Evolutionary conservation across 805 yeast genomes (phyloP).

Genomic region (Jamesozyma hellenica): DNA sequence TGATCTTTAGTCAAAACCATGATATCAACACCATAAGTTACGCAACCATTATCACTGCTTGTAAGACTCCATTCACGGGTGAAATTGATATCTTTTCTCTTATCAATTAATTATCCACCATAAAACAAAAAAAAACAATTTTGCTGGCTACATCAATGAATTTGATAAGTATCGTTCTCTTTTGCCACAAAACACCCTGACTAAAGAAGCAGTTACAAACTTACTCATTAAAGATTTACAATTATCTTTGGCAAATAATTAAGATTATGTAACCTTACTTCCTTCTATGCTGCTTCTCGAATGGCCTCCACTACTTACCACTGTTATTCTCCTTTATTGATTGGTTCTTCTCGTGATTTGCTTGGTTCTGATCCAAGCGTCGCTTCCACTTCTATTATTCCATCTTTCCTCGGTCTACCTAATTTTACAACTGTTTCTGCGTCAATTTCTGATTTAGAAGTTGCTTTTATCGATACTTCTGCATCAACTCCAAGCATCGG

Average conservation of each 20-base stretch:
- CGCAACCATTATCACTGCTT: not conserved
- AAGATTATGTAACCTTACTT: not conserved
- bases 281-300: constrained; percentile 1
- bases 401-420: not conserved
- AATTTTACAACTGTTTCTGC: not conserved
- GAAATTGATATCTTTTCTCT: not conserved
- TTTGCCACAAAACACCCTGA: not conserved
- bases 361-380: not conserved
- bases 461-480: not conserved
- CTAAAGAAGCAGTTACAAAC: not conserved
- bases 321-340: not conserved
- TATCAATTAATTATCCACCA: not conserved
- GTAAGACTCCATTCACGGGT: not conserved
- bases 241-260: not conserved
- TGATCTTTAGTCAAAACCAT: not conserved
- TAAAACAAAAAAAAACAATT: not conserved
- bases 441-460: not conserved
- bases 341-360: not conserved
- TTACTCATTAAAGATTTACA: not conserved
- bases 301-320: constrained; percentile 1
- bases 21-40: not conserved
- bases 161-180: constrained; percentile 1
- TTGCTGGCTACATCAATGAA: not conserved
- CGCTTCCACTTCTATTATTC: not conserved
- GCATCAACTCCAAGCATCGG: not conserved